phyloP scores from a whole-genome alignment of 2,329 filamentous ascomycete genomes.

The Parascedosporium putredinis region DNA sequence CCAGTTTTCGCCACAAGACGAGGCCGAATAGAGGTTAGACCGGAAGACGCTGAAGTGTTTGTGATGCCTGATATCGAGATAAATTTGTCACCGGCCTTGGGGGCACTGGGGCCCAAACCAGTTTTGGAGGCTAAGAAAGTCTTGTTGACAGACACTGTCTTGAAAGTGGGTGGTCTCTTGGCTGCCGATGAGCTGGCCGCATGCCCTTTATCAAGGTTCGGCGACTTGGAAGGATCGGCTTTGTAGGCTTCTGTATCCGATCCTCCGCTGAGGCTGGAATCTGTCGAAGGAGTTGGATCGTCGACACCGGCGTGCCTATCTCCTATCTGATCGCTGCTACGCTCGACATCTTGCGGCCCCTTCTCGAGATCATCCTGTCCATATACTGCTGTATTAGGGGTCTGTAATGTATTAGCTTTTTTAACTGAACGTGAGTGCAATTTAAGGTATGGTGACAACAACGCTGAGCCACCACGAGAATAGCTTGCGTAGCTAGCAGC shows the following conservation, averaged over 20 bases:
- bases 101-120: constrained; percentile 28
- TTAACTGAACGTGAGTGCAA: constrained; percentile 2
- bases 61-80: constrained; percentile 31
- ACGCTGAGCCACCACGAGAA: neutral
- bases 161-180: constrained; percentile 72
- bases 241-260: constrained; percentile 68
- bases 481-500: neutral
- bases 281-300: constrained; percentile 49
- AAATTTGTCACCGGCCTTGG: constrained; percentile 43
- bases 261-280: constrained; percentile 61
- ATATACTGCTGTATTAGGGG: constrained; percentile 15
- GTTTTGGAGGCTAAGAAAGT: constrained; percentile 70
- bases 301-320: constrained; percentile 50
- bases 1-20: constrained; percentile 68
- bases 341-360: constrained; percentile 37
- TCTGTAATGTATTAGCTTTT: neutral
- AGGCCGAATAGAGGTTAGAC: constrained; percentile 48
- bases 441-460: neutral
- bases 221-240: constrained; percentile 40
- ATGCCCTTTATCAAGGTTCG: constrained; percentile 49
- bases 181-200: constrained; percentile 46
- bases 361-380: constrained; percentile 36
- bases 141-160: constrained; percentile 76
- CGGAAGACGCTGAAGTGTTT: constrained; percentile 25
- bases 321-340: constrained; percentile 38